Percentiles rank a stretch among this genome's conserved stretches.
phyloP scores from a whole-genome alignment of 768 basidiomycete species.

The Phlegmacium glaucopus region DNA sequence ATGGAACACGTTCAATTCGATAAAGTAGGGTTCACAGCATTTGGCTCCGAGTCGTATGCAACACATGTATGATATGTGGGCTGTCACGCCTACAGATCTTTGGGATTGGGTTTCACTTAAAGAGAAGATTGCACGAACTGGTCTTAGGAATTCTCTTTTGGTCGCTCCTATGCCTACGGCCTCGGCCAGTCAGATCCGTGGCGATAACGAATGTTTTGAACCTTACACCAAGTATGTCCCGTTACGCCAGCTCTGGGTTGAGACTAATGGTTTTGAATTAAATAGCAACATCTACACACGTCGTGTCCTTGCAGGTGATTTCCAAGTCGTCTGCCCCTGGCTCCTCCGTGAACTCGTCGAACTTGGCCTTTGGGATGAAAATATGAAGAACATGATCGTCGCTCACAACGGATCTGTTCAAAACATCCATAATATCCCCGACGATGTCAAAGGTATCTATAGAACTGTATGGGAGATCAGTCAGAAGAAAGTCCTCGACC shows the following conservation, averaged over 20 bases:
- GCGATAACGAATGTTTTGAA: conserved; percentile 99
- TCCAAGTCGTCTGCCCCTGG: conserved; percentile 99
- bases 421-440: conserved; percentile 84
- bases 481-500: conserved; percentile 97
- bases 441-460: conserved; percentile 95
- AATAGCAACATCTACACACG: conserved; percentile 96
- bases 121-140: conserved; percentile 76
- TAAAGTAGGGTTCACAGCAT: conserved; percentile 74
- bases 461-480: conserved; percentile 99
- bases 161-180: conserved; percentile 99
- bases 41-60: no score
- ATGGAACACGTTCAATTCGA: conserved; percentile 94
- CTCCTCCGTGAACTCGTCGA: conserved; percentile 97
- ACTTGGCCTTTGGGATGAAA: conserved; percentile 92
- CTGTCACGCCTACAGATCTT: conserved; percentile 78
- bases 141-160: conserved; percentile 87
- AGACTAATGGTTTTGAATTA: conserved; percentile 6
- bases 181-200: conserved; percentile 96
- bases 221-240: conserved; percentile 88
- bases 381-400: conserved; percentile 99
- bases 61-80: conserved; percentile 97
- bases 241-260: background rate
- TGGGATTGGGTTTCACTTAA: conserved; percentile 96
- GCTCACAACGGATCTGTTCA: conserved; percentile 91
- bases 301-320: conserved; percentile 98